Evolutionary conservation across 495 filamentous ascomycete species (phyloP).

Genomic region (Penicillium desertorum): DNA sequence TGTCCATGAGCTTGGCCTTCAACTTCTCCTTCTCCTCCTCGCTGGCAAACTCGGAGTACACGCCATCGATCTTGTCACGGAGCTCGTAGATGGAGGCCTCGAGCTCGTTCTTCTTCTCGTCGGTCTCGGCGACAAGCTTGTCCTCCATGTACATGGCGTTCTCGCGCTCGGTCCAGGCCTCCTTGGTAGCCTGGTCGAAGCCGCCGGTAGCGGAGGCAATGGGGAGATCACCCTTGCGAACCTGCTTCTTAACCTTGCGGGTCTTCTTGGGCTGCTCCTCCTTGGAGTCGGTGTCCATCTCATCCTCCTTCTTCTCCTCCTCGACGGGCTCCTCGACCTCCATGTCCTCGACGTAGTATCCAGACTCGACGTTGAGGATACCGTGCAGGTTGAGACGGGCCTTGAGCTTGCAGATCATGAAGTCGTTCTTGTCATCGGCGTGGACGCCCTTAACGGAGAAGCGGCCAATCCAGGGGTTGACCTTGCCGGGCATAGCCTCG

Average conservation of each 20-base stretch:
- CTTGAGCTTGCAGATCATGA: conserved; percentile 99
- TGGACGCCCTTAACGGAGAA: conserved; percentile 93
- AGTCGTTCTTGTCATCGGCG: conserved; percentile 82
- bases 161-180: conserved; percentile 72
- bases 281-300: conserved; percentile 85
- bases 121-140: conserved; percentile 96
- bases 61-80: conserved; percentile 87
- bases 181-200: conserved; percentile 67
- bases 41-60: conserved; percentile 81
- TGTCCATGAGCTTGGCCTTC: conserved; percentile 70
- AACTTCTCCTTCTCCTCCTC: conserved; percentile 92
- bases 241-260: conserved; percentile 98
- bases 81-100: conserved; percentile 96
- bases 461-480: conserved; percentile 89
- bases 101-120: conserved; percentile 99
- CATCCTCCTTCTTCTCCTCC: conserved; percentile 65
- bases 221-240: conserved; percentile 94
- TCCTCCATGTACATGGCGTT: conserved; percentile 93
- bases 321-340: conserved; percentile 94
- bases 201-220: conserved; percentile 80
- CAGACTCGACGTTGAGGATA: conserved; percentile 92
- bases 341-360: conserved; percentile 97
- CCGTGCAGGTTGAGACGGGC: conserved; percentile 96
- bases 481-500: conserved; percentile 85
- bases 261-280: conserved; percentile 85